These are phyloP conservation scores for Coelastrella sp. DNA, from an alignment of 139 green algal species.

Conservation along the genomic window DNA sequence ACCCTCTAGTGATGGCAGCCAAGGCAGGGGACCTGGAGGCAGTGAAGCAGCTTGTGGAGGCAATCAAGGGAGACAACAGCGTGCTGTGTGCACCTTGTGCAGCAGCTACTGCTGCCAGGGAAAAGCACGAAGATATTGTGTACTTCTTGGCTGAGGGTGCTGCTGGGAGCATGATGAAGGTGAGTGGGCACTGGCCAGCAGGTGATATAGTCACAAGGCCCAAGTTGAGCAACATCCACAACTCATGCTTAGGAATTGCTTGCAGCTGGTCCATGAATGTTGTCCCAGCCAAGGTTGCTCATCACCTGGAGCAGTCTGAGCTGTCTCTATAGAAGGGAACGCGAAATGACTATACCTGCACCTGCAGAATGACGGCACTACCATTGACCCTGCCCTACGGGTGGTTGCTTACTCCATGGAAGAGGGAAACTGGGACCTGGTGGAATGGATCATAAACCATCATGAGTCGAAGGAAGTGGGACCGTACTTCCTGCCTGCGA, in stretches of 20 bases:
- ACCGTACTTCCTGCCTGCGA: conserved; percentile 46
- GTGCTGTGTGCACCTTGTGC: conserved; percentile 29
- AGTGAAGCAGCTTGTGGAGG: conserved; percentile 18
- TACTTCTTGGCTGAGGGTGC: not conserved
- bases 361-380: not conserved
- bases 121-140: not conserved
- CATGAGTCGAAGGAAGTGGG: conserved; percentile 24
- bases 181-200: not conserved
- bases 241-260: too few relatives aligned
- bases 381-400: conserved; percentile 26
- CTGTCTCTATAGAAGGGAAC: too few relatives aligned
- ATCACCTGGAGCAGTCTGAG: too few relatives aligned
- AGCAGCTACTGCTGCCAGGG: conserved; percentile 11
- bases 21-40: not conserved
- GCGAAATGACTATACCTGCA: too few relatives aligned
- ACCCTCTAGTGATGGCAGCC: conserved; percentile 31
- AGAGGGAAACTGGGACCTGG: conserved; percentile 25
- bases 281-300: too few relatives aligned
- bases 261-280: too few relatives aligned
- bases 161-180: conserved; percentile 1
- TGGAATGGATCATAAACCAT: conserved; percentile 10
- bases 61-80: not conserved
- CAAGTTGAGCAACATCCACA: not conserved
- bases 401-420: conserved; percentile 35
- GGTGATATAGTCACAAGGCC: not conserved